Evolutionary conservation across 2,329 filamentous ascomycete genomes (phyloP), one percentile per base, ranked within the genome.

Genomic region (Ophiostoma ips): DNA sequence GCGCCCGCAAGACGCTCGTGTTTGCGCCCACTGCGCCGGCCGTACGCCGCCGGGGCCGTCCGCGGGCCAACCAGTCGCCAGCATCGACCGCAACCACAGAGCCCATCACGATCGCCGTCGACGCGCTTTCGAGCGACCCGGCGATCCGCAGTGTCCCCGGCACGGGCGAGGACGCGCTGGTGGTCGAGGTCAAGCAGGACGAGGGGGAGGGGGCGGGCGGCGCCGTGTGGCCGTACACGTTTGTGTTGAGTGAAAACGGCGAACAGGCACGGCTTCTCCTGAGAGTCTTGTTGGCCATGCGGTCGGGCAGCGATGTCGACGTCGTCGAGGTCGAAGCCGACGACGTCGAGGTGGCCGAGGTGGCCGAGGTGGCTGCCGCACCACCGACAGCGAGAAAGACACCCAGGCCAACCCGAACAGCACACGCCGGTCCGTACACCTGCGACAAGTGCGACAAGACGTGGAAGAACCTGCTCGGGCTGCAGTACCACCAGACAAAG

Each of bases 401-500:
- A 11, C 6, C 30, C n/a, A 48, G 44, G 38, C n/a, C 46, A 30
- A 18, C 7, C 19, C 15, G 15, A 43, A 41, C n/a, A n/a, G n/a
- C n/a, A 21, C 38, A 41, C 13, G n/a, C 3, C 35, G 16, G 13
- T 18, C 36, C 24, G 2, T 77, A 64, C 57, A 64, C 61, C 18
- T 80, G 76, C 53, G 68, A 74, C 10, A 73, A 69, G 40, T 80
- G 76, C 52, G 69, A 69, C 10, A 69, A 68, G 3, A 63, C 61
- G 11, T 80, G 75, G 75, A 78, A 77, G 59, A 79, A 79, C 48
- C 66, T 73, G 33, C 64, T 75, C 43, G 76, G 76, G 0, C 63
- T 79, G 15, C 75, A 77, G 47, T 80, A 80, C 57, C 76, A 80
- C 54, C 61, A 72, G 13, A 71, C 70, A 33, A 79, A 77, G 56